Percentiles rank a stretch among this genome's conserved stretches.
These are phyloP conservation scores for Jaltomata sinuosa DNA, from an alignment of 257 asterid genomes.

Conservation along the genomic window DNA sequence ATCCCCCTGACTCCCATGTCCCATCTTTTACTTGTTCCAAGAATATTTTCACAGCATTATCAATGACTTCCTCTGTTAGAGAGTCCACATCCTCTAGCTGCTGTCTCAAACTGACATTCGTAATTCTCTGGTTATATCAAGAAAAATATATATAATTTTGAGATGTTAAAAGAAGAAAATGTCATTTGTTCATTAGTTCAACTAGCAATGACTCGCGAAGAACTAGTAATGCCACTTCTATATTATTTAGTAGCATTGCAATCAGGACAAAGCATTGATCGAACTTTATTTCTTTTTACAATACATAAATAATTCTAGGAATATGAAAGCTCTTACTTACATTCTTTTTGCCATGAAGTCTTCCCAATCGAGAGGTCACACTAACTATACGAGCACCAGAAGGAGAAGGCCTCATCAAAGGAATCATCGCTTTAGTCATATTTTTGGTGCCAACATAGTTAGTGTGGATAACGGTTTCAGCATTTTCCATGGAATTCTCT, in stretches of 20 bases:
- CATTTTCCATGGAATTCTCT: slow-evolving; percentile 56
- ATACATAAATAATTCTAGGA: not conserved
- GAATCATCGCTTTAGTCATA: slow-evolving; percentile 60
- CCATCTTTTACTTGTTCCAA: slow-evolving; percentile 68
- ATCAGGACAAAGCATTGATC: not conserved
- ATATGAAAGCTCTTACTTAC: slow-evolving; percentile 12
- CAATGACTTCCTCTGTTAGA: slow-evolving; percentile 62
- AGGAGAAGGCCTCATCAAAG: slow-evolving; percentile 59
- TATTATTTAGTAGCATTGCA: no score
- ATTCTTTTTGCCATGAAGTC: slow-evolving; percentile 68
- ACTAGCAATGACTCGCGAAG: not conserved
- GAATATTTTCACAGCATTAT: slow-evolving; percentile 34
- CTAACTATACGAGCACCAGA: slow-evolving; percentile 72
- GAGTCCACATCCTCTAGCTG: slow-evolving; percentile 44
- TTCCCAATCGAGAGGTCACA: slow-evolving; percentile 72
- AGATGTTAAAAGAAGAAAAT: not conserved
- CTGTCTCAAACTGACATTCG: slow-evolving; percentile 40
- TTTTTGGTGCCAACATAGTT: slow-evolving; percentile 79
- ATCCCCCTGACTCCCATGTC: slow-evolving; percentile 66
- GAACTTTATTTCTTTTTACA: not conserved
- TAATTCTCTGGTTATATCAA: slow-evolving; percentile 45
- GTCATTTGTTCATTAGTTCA: not conserved
- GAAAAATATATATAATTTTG: not conserved
- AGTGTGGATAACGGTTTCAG: slow-evolving; percentile 57
- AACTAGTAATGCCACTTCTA: not conserved